Percentiles rank a stretch among this genome's conserved stretches.
Evolutionary conservation across 2,329 filamentous ascomycete genomes (phyloP).

Genomic region (Arthroderma sp.): DNA sequence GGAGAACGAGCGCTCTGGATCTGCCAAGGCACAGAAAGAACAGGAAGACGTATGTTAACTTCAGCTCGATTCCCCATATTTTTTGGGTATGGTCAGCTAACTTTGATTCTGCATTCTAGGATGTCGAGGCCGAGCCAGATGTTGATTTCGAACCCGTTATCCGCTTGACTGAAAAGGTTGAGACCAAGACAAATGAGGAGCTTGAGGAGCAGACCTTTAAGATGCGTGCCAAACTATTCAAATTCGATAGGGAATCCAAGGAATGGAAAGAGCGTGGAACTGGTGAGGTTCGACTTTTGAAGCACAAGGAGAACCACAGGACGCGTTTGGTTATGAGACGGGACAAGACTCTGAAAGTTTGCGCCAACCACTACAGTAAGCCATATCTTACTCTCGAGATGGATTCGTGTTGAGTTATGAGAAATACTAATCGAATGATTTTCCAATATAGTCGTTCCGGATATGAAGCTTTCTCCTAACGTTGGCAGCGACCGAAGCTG

Average conservation of each 20-base stretch:
- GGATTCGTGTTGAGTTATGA: neutral
- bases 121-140: constrained; percentile 77
- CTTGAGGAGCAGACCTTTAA: constrained; percentile 95
- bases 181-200: constrained; percentile 97
- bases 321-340: constrained; percentile 95
- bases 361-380: constrained; percentile 98
- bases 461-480: constrained; percentile 98
- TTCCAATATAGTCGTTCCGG: constrained; percentile 61
- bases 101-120: constrained; percentile 23
- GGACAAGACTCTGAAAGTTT: constrained; percentile 99
- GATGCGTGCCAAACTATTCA: constrained; percentile 99
- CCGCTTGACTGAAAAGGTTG: constrained; percentile 89
- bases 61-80: neutral
- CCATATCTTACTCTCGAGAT: constrained; percentile 10
- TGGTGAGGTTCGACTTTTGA: constrained; percentile 87
- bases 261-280: constrained; percentile 99
- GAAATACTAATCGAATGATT: constrained; percentile 10
- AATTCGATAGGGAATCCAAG: constrained; percentile 78
- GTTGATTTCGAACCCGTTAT: constrained; percentile 97
- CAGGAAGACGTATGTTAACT: constrained; percentile 36
- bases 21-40: constrained; percentile 63
- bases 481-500: constrained; percentile 96
- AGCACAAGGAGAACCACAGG: constrained; percentile 98
- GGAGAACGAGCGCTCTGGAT: constrained; percentile 78
- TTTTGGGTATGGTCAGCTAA: neutral